Percentiles rank a stretch among this genome's conserved stretches.
Evolutionary conservation across 2,329 filamentous ascomycete species (phyloP).

Genomic region (Orbilia ellipsospora): DNA sequence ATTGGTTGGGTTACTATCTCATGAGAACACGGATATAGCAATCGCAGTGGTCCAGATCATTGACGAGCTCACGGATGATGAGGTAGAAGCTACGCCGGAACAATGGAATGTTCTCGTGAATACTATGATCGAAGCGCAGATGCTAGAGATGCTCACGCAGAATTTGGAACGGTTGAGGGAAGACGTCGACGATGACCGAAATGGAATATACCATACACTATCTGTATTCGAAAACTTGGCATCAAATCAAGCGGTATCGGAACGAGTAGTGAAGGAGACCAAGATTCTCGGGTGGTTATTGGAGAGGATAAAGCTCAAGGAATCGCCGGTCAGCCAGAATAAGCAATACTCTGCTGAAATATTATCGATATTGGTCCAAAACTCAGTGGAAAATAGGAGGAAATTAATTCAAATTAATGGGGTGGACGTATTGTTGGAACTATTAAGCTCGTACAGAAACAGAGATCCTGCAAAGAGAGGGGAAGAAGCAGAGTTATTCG

Average conservation of each 20-base stretch:
- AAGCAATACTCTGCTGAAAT: constrained; percentile 95
- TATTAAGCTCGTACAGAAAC: constrained; percentile 85
- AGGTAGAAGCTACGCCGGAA: constrained; percentile 80
- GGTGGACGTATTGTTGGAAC: constrained; percentile 81
- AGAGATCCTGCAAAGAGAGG: constrained; percentile 85
- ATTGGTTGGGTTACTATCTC: constrained; percentile 82
- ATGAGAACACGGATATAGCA: constrained; percentile 97
- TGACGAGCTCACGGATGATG: constrained; percentile 90
- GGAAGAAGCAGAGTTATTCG: constrained; percentile 93
- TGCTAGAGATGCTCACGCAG: constrained; percentile 78
- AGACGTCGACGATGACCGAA: constrained; percentile 75
- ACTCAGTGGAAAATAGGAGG: constrained; percentile 73
- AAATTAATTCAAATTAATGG: constrained; percentile 75
- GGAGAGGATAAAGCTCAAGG: constrained; percentile 75
- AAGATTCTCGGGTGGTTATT: constrained; percentile 81
- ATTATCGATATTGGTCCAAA: constrained; percentile 86
- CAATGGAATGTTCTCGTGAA: constrained; percentile 82
- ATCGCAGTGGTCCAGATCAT: constrained; percentile 91
- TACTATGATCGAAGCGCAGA: constrained; percentile 74
- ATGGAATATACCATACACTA: constrained; percentile 86
- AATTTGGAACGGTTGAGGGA: constrained; percentile 86
- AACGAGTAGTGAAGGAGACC: constrained; percentile 77
- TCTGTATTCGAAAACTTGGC: constrained; percentile 81
- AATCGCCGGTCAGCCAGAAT: constrained; percentile 81
- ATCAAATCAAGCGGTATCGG: constrained; percentile 74